Conservation (phyloP, 2,329 filamentous ascomycete species). For the Pyrenochaeta sp. region DNA sequence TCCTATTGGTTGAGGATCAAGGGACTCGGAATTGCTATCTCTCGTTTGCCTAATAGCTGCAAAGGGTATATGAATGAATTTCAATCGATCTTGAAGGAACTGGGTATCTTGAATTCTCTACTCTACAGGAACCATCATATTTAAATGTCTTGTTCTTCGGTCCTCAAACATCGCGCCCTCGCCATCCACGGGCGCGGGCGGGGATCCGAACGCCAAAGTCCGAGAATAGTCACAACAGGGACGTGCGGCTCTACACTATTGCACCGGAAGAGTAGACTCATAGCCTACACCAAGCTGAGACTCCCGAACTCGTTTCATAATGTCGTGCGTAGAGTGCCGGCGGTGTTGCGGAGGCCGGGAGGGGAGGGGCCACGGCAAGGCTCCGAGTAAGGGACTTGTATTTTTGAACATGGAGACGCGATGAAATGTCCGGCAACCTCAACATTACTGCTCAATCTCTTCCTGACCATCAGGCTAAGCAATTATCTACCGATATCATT, state of each 20-base stretch:
- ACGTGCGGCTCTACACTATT: conserved; percentile 32
- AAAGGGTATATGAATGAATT: not conserved
- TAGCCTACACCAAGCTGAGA: conserved; percentile 19
- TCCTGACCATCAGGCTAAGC: not conserved
- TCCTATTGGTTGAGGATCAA: conserved; percentile 14
- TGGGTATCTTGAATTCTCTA: conserved; percentile 13
- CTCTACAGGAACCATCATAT: conserved; percentile 6
- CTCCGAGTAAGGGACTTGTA: conserved; percentile 14
- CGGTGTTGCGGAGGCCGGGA: conserved; percentile 34
- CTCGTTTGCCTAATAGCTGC: conserved; percentile 2
- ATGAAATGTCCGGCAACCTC: conserved; percentile 9
- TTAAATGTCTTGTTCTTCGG: conserved; percentile 20
- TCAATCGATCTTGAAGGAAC: not conserved
- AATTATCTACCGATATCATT: not conserved
- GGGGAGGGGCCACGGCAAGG: conserved; percentile 34
- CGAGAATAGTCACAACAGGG: conserved; percentile 28
- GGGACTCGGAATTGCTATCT: not conserved
- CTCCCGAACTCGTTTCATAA: conserved; percentile 22
- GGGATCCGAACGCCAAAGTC: conserved; percentile 32
- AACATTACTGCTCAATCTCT: not conserved
- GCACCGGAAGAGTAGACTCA: conserved; percentile 19
- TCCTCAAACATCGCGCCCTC: conserved; percentile 20
- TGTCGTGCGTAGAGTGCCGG: conserved; percentile 24
- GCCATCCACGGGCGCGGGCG: conserved; percentile 23
- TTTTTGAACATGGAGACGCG: conserved; percentile 16